Evolutionary conservation across 768 basidiomycete species (phyloP).

Genomic region (Suillus clintonianus): DNA sequence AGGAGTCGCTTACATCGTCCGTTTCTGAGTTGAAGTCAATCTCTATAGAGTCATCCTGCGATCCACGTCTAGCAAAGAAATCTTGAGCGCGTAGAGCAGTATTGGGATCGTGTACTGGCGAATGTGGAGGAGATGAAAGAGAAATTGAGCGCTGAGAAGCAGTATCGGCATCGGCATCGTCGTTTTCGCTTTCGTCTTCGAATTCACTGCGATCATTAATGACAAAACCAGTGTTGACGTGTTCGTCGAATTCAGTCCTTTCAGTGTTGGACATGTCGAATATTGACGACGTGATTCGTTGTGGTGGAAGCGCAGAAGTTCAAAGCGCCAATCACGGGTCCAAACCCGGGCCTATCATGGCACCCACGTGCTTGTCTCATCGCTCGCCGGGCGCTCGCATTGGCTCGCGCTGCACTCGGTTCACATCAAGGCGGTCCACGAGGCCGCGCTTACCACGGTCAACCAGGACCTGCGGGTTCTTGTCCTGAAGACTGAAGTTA

Average conservation of each 20-base stretch:
- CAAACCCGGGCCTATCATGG: background rate
- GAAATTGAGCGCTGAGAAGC: slow-evolving; percentile 80
- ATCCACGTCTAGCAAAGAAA: slow-evolving; percentile 42
- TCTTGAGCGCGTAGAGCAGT: slow-evolving; percentile 25
- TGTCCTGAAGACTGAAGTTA: background rate
- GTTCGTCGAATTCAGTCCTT: background rate
- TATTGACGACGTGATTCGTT: background rate
- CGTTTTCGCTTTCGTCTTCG: slow-evolving; percentile 19
- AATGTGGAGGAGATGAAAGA: slow-evolving; percentile 63
- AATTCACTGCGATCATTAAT: slow-evolving; percentile 4
- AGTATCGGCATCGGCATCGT: slow-evolving; percentile 67
- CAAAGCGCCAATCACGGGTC: background rate
- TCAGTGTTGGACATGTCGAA: background rate
- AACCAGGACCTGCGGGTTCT: background rate
- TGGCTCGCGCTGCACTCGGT: background rate
- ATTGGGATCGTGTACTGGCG: slow-evolving; percentile 43
- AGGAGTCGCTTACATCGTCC: slow-evolving; percentile 55
- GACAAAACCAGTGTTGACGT: slow-evolving; percentile 4
- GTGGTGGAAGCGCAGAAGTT: background rate
- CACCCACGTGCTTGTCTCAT: background rate
- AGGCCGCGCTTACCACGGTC: background rate
- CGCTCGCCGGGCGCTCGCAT: background rate
- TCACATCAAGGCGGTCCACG: background rate
- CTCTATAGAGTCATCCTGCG: slow-evolving; percentile 48
- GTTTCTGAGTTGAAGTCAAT: slow-evolving; percentile 56